Evolutionary conservation across 345 rosid genomes (phyloP).

Genomic region (Citrus trifoliata): DNA sequence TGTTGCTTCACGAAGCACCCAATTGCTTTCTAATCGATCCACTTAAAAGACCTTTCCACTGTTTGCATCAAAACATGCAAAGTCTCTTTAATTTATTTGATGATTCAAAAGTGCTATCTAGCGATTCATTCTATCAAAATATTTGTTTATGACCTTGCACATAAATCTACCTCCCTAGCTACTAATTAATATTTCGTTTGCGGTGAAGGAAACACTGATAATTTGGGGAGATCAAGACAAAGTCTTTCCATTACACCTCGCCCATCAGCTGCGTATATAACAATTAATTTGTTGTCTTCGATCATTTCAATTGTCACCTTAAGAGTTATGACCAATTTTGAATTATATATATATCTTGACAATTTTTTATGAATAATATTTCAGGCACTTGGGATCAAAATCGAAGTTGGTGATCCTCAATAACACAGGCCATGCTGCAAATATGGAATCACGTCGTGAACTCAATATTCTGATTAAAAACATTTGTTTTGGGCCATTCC

Average conservation of each 20-base stretch:
- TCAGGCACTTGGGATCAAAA: slow-evolving; percentile 56
- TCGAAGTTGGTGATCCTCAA: slow-evolving; percentile 65
- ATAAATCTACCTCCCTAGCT: too few relatives aligned
- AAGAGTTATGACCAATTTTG: background rate
- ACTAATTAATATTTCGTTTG: background rate
- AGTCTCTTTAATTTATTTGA: background rate
- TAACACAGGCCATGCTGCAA: slow-evolving; percentile 72
- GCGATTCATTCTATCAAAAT: background rate
- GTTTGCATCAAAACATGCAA: background rate
- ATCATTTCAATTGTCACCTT: background rate
- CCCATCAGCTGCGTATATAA: slow-evolving; percentile 34
- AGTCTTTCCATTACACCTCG: slow-evolving; percentile 60
- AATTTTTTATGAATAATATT: background rate
- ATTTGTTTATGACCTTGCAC: too few relatives aligned
- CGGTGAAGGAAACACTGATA: slow-evolving; percentile 57
- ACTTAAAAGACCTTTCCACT: background rate
- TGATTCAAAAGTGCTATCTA: background rate
- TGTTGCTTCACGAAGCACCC: background rate
- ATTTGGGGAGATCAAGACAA: slow-evolving; percentile 78
- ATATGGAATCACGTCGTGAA: slow-evolving; percentile 51
- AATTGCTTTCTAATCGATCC: background rate
- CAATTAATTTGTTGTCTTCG: background rate
- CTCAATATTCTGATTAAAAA: slow-evolving; percentile 44
- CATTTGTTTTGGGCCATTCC: slow-evolving; percentile 45
- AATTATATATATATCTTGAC: background rate